phyloP scores from a whole-genome alignment of 345 rosid species.

The Garcia nutans region DNA sequence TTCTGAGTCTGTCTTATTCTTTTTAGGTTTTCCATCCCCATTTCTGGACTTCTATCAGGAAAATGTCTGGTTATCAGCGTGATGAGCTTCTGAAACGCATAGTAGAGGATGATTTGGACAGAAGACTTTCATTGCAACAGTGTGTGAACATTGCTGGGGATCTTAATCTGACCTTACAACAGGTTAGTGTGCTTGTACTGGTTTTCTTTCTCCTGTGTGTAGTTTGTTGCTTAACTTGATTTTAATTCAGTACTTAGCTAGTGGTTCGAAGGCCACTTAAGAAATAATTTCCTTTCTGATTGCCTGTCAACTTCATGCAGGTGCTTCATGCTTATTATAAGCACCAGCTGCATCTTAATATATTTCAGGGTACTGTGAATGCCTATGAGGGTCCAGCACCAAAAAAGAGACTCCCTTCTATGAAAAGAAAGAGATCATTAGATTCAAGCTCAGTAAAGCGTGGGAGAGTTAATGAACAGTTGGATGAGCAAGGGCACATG shows the following conservation, averaged over 20 bases:
- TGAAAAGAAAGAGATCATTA: slow-evolving; percentile 56
- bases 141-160: slow-evolving; percentile 83
- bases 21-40: slow-evolving; percentile 68
- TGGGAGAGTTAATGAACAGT: slow-evolving; percentile 36
- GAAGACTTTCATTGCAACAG: slow-evolving; percentile 66
- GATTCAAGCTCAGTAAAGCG: slow-evolving; percentile 33
- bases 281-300: background rate
- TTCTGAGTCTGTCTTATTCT: background rate
- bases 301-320: slow-evolving; percentile 35
- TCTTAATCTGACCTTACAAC: slow-evolving; percentile 78
- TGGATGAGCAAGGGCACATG: slow-evolving; percentile 20
- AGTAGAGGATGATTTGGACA: slow-evolving; percentile 36
- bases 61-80: slow-evolving; percentile 85
- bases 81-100: slow-evolving; percentile 58
- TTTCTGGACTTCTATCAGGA: slow-evolving; percentile 73
- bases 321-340: slow-evolving; percentile 77
- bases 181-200: slow-evolving; percentile 45
- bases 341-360: slow-evolving; percentile 47
- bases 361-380: slow-evolving; percentile 36
- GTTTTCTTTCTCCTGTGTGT: background rate
- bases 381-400: slow-evolving; percentile 26
- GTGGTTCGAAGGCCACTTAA: background rate
- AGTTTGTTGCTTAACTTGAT: background rate
- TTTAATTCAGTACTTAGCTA: background rate
- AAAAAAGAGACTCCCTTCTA: slow-evolving; percentile 33